Base-by-base conservation (phyloP, 78 protist genomes). In the Isochrysis galbana region DNA sequence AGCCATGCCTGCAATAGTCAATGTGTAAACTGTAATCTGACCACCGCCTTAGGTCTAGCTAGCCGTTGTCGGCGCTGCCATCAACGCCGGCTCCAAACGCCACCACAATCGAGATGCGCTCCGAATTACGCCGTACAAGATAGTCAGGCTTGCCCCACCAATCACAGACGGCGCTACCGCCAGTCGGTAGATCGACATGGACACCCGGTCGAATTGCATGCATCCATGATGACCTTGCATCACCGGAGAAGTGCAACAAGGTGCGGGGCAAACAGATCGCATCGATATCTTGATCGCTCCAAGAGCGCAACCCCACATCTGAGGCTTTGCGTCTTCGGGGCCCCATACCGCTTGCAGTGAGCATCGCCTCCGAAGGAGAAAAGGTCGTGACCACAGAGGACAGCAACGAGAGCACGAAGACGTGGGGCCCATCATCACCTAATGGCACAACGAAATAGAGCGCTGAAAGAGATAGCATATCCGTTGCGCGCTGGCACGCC, bases 391-490 rank as follows among this genome's bases (percentile, higher is more conserved):
- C 87, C 23, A 42, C 87, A 11, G 47, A 39, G 74, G 51, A 42
- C 38, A 78, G 87, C 23, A 78, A 48, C 34, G 29, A 2, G 34
- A 78, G 48, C 5, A 78, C 32, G 87, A 78, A 78, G 23, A 78
- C 87, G 34, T 39, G 23, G 21, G 87, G 87, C n/a, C 87, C 87
- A 19, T 78, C 87, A n/a, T n/a, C n/a, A n/a, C n/a, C n/a, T n/a
- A n/a, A n/a, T n/a, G n/a, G n/a, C n/a, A n/a, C n/a, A n/a, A n/a
- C n/a, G n/a, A n/a, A n/a, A n/a, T n/a, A n/a, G n/a, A n/a, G n/a
- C n/a, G n/a, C n/a, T n/a, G n/a, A n/a, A n/a, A n/a, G n/a, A n/a
- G n/a, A n/a, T n/a, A n/a, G n/a, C n/a, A n/a, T n/a, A n/a, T n/a
- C n/a, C n/a, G n/a, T n/a, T n/a, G n/a, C n/a, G n/a, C n/a, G n/a